Evolutionary conservation across 1,139 yeast species (phyloP).

Genomic region (Blastobotrys illinoisensis): DNA sequence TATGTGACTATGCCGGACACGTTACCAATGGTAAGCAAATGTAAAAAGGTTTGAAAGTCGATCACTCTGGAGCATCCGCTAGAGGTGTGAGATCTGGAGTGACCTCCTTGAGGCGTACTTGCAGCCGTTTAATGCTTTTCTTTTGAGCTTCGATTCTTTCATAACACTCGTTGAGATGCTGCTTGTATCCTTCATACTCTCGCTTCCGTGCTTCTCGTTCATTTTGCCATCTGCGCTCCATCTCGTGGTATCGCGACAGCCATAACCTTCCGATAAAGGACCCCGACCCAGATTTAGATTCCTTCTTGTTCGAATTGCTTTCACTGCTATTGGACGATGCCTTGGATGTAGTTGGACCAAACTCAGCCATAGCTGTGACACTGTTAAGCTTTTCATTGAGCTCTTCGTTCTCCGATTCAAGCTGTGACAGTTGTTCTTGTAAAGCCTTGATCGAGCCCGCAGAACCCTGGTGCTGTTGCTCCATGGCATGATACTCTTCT

Average conservation of each 20-base stretch:
- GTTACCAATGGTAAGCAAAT: too few relatives aligned
- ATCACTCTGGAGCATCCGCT: too few relatives aligned
- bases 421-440: neutral
- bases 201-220: conserved; percentile 18
- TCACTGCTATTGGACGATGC: neutral
- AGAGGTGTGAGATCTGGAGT: neutral
- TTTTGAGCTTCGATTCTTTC: conserved; percentile 14
- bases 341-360: conserved; percentile 1
- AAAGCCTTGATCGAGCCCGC: neutral
- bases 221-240: conserved; percentile 18
- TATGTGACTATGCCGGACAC: too few relatives aligned
- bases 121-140: conserved; percentile 8
- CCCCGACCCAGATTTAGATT: conserved; percentile 3
- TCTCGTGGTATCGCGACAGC: conserved; percentile 16
- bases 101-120: conserved; percentile 1
- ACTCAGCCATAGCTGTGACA: neutral
- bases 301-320: neutral
- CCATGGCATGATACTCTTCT: neutral
- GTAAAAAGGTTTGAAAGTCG: too few relatives aligned
- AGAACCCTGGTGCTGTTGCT: conserved; percentile 1
- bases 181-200: conserved; percentile 17
- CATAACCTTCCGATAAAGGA: conserved; percentile 12
- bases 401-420: conserved; percentile 1
- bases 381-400: neutral
- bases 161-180: conserved; percentile 15